phyloP scores from a whole-genome alignment of 2,329 filamentous ascomycete species.

The Diaporthe sp. region DNA sequence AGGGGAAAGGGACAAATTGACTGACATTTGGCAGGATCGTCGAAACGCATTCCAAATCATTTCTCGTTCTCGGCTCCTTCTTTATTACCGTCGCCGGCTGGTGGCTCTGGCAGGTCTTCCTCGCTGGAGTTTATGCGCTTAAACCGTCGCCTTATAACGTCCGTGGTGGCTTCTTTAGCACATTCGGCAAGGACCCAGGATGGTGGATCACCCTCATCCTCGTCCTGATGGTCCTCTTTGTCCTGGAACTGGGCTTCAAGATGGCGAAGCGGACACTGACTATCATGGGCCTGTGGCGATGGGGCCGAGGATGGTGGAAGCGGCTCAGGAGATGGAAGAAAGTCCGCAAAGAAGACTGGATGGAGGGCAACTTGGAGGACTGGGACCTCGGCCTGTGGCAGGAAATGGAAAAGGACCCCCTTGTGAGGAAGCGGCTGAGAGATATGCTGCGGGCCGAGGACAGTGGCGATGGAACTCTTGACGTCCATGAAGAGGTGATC shows the following conservation, averaged over 20 bases:
- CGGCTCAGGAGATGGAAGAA: slow-evolving; percentile 31
- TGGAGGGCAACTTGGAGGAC: slow-evolving; percentile 50
- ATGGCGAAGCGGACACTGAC: slow-evolving; percentile 57
- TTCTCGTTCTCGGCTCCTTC: slow-evolving; percentile 69
- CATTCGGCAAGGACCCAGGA: slow-evolving; percentile 73
- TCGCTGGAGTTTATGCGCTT: slow-evolving; percentile 69
- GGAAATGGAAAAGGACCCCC: slow-evolving; percentile 64
- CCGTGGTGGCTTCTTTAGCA: slow-evolving; percentile 70
- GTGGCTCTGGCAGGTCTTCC: slow-evolving; percentile 79
- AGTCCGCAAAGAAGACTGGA: slow-evolving; percentile 20
- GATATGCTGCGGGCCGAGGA: slow-evolving; percentile 43
- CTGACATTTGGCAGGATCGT: slow-evolving; percentile 63
- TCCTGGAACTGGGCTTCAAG: slow-evolving; percentile 73
- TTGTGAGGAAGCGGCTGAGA: slow-evolving; percentile 53
- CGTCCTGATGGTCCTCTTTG: slow-evolving; percentile 67
- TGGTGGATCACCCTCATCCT: slow-evolving; percentile 82
- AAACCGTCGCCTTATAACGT: slow-evolving; percentile 72
- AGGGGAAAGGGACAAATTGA: background rate
- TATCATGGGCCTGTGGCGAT: slow-evolving; percentile 58
- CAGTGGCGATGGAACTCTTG: background rate
- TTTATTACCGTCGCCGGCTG: slow-evolving; percentile 73
- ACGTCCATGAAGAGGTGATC: background rate
- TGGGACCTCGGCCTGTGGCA: slow-evolving; percentile 68
- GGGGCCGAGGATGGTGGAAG: slow-evolving; percentile 38
- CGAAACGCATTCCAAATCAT: slow-evolving; percentile 81